Conservation (phyloP, 177 flowering plant species). For the Tripterygium wilfordii region DNA sequence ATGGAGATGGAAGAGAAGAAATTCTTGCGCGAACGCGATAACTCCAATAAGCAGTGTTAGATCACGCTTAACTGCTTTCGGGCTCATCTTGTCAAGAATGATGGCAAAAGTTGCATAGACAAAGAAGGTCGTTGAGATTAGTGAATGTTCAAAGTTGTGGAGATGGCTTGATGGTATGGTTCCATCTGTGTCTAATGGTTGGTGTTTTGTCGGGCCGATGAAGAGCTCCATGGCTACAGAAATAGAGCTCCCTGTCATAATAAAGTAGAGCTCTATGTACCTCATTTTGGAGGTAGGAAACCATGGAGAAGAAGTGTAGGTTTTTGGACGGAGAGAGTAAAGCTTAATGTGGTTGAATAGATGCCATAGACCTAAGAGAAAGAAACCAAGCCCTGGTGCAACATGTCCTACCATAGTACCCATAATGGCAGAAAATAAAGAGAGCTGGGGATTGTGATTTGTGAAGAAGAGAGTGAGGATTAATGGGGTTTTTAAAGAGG, state of each 20-base stretch:
- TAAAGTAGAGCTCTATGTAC: slow-evolving; percentile 57
- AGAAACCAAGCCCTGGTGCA: slow-evolving; percentile 70
- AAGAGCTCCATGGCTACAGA: slow-evolving; percentile 76
- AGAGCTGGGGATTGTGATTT: too few relatives aligned
- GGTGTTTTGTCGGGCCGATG: slow-evolving; percentile 63
- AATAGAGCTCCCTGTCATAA: slow-evolving; percentile 34
- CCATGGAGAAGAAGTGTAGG: slow-evolving; percentile 60
- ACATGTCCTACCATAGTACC: slow-evolving; percentile 76
- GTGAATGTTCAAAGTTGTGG: slow-evolving; percentile 76
- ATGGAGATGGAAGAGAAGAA: slow-evolving; percentile 68
- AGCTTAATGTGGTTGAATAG: slow-evolving; percentile 66
- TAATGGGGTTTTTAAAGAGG: too few relatives aligned
- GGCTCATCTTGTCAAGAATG: slow-evolving; percentile 28
- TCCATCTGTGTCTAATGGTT: slow-evolving; percentile 68
- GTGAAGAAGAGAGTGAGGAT: too few relatives aligned
- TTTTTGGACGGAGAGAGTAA: slow-evolving; percentile 35
- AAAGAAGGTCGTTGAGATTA: slow-evolving; percentile 54
- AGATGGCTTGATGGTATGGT: slow-evolving; percentile 82
- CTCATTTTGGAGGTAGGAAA: slow-evolving; percentile 44
- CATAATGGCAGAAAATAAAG: too few relatives aligned
- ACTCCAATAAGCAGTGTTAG: slow-evolving; percentile 46
- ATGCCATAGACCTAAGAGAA: slow-evolving; percentile 78
- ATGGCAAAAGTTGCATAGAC: slow-evolving; percentile 46
- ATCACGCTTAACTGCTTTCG: slow-evolving; percentile 22
- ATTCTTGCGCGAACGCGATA: slow-evolving; percentile 52